Conservation (phyloP, 208 protist species). For the Trichomonas gallinae region DNA sequence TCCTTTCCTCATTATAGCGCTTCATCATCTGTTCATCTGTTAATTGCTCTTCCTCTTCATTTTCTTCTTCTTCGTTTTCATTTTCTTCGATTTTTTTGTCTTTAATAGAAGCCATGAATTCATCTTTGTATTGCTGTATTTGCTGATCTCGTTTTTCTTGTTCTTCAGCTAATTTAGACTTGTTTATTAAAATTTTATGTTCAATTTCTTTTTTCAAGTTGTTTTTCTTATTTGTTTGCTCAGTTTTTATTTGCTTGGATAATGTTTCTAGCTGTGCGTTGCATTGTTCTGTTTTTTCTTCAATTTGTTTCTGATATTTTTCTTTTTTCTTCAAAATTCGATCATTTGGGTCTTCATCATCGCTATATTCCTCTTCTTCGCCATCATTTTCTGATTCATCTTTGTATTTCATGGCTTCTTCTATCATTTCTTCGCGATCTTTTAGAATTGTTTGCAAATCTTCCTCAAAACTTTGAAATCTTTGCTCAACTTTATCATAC, state of each 20-base stretch:
- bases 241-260: background rate
- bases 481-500: background rate
- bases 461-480: background rate
- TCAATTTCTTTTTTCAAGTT: background rate
- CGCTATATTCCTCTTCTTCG: background rate
- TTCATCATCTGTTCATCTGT: background rate
- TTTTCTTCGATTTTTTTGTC: background rate
- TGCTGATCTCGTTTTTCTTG: background rate
- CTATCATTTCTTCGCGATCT: background rate
- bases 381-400: background rate
- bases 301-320: background rate
- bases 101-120: background rate
- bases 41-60: background rate
- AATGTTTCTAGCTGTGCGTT: background rate
- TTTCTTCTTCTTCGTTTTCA: background rate
- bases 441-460: background rate
- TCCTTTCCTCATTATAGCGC: background rate
- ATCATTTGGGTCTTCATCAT: background rate
- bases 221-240: background rate
- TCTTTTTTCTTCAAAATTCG: background rate
- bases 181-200: background rate
- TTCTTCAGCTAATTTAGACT: background rate
- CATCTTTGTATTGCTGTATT: background rate
- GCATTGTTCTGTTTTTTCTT: background rate
- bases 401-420: background rate